Evolutionary conservation across 1,284 basidiomycete genomes (phyloP).

Genomic region (Neonothopanus nambi): DNA sequence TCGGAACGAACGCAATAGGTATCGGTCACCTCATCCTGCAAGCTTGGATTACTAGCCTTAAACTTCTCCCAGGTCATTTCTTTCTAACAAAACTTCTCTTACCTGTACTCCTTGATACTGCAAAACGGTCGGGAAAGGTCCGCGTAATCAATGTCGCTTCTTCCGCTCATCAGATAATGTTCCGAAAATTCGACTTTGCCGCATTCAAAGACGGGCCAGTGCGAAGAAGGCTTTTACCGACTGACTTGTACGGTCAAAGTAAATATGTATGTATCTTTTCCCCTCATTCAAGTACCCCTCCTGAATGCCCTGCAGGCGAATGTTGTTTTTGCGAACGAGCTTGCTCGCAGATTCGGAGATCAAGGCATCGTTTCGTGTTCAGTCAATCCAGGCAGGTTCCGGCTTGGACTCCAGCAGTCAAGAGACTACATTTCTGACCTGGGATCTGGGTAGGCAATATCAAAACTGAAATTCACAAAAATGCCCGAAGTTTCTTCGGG

Average conservation of each 20-base stretch:
- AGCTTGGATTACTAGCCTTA: slow-evolving; percentile 35
- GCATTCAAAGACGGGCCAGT: slow-evolving; percentile 32
- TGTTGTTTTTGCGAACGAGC: slow-evolving; percentile 27
- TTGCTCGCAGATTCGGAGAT: slow-evolving; percentile 23
- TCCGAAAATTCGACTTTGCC: slow-evolving; percentile 30
- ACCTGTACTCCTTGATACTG: slow-evolving; percentile 39
- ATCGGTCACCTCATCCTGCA: slow-evolving; percentile 23
- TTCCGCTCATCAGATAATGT: slow-evolving; percentile 23
- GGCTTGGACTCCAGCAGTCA: slow-evolving; percentile 28
- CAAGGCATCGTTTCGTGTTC: slow-evolving; percentile 26
- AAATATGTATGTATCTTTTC: slow-evolving; percentile 35
- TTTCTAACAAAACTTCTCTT: slow-evolving; percentile 51
- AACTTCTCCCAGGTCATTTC: slow-evolving; percentile 49
- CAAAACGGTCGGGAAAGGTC: slow-evolving; percentile 32
- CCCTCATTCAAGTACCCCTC: background rate
- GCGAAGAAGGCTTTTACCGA: slow-evolving; percentile 21
- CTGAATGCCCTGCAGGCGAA: slow-evolving; percentile 18
- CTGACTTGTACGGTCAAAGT: slow-evolving; percentile 36
- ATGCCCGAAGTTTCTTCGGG: too few relatives aligned
- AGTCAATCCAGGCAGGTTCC: slow-evolving; percentile 25
- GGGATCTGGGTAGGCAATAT: background rate
- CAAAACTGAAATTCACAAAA: background rate
- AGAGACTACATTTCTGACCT: too few relatives aligned
- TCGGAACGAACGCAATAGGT: slow-evolving; percentile 51
- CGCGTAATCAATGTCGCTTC: slow-evolving; percentile 49